Evolutionary conservation across 108 stramenopile genomes (phyloP).

Genomic region (Schizochytrium sp.): DNA sequence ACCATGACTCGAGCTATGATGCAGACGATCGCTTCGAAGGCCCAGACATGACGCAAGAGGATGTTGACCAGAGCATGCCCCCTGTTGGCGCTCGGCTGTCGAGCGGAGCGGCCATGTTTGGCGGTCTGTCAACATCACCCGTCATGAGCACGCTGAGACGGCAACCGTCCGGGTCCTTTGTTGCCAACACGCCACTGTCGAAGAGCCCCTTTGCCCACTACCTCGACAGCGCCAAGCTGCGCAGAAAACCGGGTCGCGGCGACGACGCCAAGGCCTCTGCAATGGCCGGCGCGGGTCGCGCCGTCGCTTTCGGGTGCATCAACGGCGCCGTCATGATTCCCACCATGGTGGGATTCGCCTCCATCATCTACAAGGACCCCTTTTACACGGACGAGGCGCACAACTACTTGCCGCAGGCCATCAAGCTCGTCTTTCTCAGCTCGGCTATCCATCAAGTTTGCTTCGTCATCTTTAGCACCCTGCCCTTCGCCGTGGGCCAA

Average conservation of each 20-base stretch:
- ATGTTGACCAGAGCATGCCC: background rate
- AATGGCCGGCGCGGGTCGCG: background rate
- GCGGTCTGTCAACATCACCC: background rate
- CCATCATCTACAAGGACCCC: constrained; percentile 16
- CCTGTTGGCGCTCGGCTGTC: background rate
- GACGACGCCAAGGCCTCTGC: background rate
- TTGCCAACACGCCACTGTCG: background rate
- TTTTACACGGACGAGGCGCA: background rate
- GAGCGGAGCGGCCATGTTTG: background rate
- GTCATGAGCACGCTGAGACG: background rate
- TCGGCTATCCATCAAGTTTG: constrained; percentile 82
- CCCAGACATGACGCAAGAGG: background rate
- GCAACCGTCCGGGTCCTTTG: background rate
- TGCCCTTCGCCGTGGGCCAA: constrained; percentile 87
- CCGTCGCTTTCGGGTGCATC: background rate
- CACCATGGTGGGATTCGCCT: constrained; percentile 14
- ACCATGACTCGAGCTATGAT: background rate
- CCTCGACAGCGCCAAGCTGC: background rate
- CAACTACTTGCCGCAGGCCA: constrained; percentile 38
- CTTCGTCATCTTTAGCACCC: constrained; percentile 65
- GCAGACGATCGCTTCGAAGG: background rate
- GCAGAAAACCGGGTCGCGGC: background rate
- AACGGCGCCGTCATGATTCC: constrained; percentile 3
- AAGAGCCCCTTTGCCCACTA: background rate
- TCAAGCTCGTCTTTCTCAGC: constrained; percentile 62